Percentiles rank a stretch among this genome's conserved stretches.
These are phyloP conservation scores for Paecilomyces formosus DNA, from an alignment of 2,329 filamentous ascomycete species.

Conservation along the genomic window DNA sequence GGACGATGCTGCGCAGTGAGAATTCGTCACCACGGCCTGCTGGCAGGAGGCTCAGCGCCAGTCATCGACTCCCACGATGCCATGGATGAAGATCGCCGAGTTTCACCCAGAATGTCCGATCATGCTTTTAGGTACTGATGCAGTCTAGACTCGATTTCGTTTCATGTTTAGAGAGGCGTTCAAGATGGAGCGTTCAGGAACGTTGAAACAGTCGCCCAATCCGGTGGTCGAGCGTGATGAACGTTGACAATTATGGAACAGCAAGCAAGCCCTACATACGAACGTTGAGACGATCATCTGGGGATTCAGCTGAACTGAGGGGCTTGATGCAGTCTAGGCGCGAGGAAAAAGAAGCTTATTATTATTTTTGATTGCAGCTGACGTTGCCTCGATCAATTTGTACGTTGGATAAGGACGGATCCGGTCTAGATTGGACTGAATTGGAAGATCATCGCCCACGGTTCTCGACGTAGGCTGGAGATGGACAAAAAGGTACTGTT, in stretches of 20 bases:
- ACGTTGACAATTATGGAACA: background rate
- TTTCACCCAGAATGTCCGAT: background rate
- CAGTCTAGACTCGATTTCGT: background rate
- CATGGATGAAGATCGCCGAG: background rate
- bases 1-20: background rate
- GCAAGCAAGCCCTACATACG: background rate
- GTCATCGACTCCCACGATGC: background rate
- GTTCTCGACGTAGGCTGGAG: background rate
- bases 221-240: background rate
- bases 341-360: background rate
- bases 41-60: background rate
- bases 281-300: background rate
- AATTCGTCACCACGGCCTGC: background rate
- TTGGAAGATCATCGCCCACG: background rate
- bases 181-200: background rate
- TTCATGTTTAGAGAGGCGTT: background rate
- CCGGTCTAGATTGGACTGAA: background rate
- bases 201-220: background rate
- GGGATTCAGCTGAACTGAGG: background rate
- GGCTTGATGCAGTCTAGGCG: background rate
- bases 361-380: background rate
- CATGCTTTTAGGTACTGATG: background rate
- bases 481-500: background rate
- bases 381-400: background rate
- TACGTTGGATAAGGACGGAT: background rate